Base-by-base conservation (phyloP, 2,329 filamentous ascomycete genomes). In the Fusarium decemcellulare region DNA sequence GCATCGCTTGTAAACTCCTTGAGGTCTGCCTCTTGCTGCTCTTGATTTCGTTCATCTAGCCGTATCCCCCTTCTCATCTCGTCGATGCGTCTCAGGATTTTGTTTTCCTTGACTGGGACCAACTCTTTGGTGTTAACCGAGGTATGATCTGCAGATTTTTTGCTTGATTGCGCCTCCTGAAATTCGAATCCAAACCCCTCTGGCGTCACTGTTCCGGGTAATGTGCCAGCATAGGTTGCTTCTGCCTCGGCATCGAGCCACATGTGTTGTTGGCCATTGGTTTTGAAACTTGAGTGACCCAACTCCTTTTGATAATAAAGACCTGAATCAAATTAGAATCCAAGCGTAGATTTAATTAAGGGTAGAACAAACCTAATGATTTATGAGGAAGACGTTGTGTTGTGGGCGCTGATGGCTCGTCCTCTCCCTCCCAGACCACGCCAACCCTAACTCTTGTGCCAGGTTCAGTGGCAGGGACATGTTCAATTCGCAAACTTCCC, bases 161-260 rank as follows among this genome's bases (percentile, higher is more conserved):
- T 36, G 7, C 15, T 23, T 8, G 16, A 42, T 11, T 37, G 12
- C 16, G 44, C 32, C 9, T 58, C 37, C 44, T 32, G 42, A 12
- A 34, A 50, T 43, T 52, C 56, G 27, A 42, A 15, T 14, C 37
- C 37, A 36, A 59, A 59, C 6, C 56, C 56, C n/a, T 52, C 34
- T 3, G 39, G 29, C 14, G 56, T 43, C 18, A 51, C 37, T 16
- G 47, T 59, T 15, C 56, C 56, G 2, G 56, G 46, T 8, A 52
- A 52, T 5, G 34, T 16, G 5, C 46, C 56, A 14, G 46, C 34
- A 43, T 52, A 59, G n/a, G 16, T 37, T 15, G 37, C 37, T 29
- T 59, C 56, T 52, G 46, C 48, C 39, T 59, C 56, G 11, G 37
- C 29, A 14, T 52, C 39, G 8, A 59, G 56, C 18, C 52, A 16